A percentile compares a stretch with the other conserved stretches of the same genome.
These are phyloP conservation scores for Miamiensis avidus DNA, from an alignment of 169 alveolate species.

Conservation along the genomic window DNA sequence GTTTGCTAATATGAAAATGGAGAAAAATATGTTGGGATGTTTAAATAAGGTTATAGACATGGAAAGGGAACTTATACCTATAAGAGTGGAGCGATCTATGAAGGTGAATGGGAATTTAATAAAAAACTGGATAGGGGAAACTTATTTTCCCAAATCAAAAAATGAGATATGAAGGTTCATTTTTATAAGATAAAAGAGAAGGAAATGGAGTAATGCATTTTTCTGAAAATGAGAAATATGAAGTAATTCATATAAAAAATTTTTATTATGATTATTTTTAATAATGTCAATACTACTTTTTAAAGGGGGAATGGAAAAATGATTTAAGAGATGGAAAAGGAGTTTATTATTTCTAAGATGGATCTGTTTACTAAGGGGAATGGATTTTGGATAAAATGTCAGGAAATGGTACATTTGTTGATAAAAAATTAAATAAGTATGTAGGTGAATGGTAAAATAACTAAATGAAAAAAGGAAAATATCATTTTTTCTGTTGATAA, in stretches of 20 bases:
- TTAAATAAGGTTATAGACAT: neutral
- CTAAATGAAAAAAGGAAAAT: neutral
- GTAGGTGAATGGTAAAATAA: neutral
- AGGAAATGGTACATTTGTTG: neutral
- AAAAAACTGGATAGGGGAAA: conserved; percentile 9
- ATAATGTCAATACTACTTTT: neutral
- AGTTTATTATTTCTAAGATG: conserved; percentile 13
- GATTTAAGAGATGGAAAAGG: conserved; percentile 17
- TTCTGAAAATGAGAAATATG: neutral
- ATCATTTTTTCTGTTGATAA: neutral
- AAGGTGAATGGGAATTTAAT: conserved; percentile 1
- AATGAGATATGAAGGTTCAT: neutral
- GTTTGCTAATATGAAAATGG: conserved; percentile 2
- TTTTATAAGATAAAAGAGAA: neutral
- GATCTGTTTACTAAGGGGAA: conserved; percentile 15
- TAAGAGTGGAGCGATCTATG: neutral
- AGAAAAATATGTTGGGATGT: conserved; percentile 6
- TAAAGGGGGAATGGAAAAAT: conserved; percentile 5
- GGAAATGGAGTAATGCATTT: neutral
- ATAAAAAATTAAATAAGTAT: neutral
- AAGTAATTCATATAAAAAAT: neutral
- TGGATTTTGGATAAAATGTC: conserved; percentile 20
- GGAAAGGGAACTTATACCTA: conserved; percentile 13
- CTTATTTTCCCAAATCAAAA: neutral
- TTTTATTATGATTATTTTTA: neutral